These are phyloP conservation scores for Lactifluus volemus DNA, from an alignment of 768 basidiomycete genomes.

Conservation along the genomic window DNA sequence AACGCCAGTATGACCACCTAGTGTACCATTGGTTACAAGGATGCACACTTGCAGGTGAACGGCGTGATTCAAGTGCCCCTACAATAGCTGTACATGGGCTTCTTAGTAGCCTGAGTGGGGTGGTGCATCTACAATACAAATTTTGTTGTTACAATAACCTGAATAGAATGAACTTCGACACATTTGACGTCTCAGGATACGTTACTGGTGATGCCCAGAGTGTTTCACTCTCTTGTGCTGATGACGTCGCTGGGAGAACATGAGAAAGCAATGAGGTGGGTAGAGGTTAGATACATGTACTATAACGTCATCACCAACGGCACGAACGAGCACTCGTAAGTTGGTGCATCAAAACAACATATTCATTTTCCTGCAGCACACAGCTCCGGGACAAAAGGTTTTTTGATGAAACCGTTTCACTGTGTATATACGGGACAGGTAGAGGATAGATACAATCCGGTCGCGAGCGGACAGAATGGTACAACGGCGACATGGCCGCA, in stretches of 20 bases:
- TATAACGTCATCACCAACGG: not conserved
- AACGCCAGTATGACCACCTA: not conserved
- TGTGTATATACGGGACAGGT: not conserved
- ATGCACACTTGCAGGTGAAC: not conserved
- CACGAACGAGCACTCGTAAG: not conserved
- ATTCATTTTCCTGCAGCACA: not conserved
- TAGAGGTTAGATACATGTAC: not conserved
- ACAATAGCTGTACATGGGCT: too few relatives aligned
- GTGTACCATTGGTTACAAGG: not conserved
- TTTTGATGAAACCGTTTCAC: not conserved
- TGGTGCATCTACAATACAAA: too few relatives aligned
- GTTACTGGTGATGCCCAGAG: too few relatives aligned
- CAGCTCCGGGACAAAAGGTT: not conserved
- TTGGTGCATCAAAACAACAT: not conserved
- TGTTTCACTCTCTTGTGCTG: not conserved
- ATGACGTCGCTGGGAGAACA: not conserved
- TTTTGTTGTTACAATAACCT: too few relatives aligned
- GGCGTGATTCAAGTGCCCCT: not conserved
- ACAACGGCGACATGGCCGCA: constrained; percentile 10
- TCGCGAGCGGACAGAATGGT: constrained; percentile 14
- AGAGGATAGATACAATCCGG: constrained; percentile 15
- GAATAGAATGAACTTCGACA: too few relatives aligned
- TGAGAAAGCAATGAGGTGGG: too few relatives aligned
- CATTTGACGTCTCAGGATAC: too few relatives aligned
- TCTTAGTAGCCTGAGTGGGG: too few relatives aligned